These are phyloP conservation scores for Wickerhamomyces mucosus DNA, from an alignment of 805 yeast genomes.

Conservation along the genomic window DNA sequence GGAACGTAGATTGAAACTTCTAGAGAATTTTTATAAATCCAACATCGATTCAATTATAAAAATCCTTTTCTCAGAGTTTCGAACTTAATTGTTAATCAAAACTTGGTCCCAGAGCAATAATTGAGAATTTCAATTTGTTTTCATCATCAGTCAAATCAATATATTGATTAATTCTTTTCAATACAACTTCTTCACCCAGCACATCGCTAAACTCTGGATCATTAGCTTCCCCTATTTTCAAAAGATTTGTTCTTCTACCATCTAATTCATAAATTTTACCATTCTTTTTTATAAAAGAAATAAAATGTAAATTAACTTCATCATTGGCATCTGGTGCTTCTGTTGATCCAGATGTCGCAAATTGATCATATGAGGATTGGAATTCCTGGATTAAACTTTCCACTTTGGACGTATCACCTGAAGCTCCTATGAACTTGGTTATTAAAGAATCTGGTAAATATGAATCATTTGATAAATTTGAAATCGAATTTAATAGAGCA, in stretches of 20 bases:
- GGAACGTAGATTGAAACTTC: too few species aligned
- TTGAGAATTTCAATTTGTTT: conserved; percentile 56
- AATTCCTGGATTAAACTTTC: conserved; percentile 35
- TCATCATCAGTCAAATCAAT: conserved; percentile 52
- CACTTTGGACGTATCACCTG: conserved; percentile 13
- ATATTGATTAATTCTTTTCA: conserved; percentile 53
- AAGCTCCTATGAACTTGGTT: conserved; percentile 8
- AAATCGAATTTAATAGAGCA: conserved; percentile 65
- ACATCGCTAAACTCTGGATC: conserved; percentile 33
- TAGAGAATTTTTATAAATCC: too few species aligned
- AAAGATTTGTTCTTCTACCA: conserved; percentile 77
- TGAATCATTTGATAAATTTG: conserved; percentile 27
- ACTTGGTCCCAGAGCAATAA: conserved; percentile 66
- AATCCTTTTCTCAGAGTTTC: too few species aligned
- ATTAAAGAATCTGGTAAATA: conserved; percentile 9
- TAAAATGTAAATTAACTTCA: conserved; percentile 61
- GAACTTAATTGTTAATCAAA: conserved; percentile 23
- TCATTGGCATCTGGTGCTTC: conserved; percentile 53
- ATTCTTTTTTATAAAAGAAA: conserved; percentile 54
- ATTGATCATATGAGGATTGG: conserved; percentile 34
- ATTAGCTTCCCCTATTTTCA: conserved; percentile 38
- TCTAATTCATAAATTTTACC: conserved; percentile 74
- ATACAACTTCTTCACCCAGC: conserved; percentile 40
- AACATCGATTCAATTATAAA: too few species aligned
- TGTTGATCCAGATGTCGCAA: conserved; percentile 33